A percentile compares a stretch with the other conserved stretches of the same genome.
phyloP scores from a whole-genome alignment of 2,329 filamentous ascomycete species.

The Ophiocordyceps camponoti-leonardi region DNA sequence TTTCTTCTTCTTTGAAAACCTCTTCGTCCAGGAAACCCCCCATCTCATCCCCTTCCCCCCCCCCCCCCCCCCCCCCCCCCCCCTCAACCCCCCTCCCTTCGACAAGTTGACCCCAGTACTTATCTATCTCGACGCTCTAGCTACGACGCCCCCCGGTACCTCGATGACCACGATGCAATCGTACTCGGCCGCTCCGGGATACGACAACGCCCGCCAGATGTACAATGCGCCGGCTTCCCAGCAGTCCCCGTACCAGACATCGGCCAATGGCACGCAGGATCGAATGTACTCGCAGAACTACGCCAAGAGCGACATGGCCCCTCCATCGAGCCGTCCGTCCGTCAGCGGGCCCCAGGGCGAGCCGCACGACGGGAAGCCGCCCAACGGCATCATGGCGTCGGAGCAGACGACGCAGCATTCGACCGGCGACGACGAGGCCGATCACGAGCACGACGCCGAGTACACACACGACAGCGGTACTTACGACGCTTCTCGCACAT shows the following conservation, averaged over 20 bases:
- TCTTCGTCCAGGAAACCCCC: too few species aligned
- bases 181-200: conserved; percentile 52
- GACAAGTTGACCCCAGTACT: conserved; percentile 21
- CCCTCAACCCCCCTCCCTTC: too few species aligned
- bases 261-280: conserved; percentile 41
- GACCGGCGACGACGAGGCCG: conserved; percentile 47
- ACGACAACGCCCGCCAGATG: conserved; percentile 62
- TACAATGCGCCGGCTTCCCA: conserved; percentile 57
- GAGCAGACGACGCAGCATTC: conserved; percentile 33
- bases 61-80: too few species aligned
- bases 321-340: conserved; percentile 47
- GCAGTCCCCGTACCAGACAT: conserved; percentile 53
- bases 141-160: conserved; percentile 71
- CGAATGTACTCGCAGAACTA: conserved; percentile 57
- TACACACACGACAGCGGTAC: conserved; percentile 71
- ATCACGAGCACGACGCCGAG: conserved; percentile 63
- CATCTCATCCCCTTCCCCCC: too few species aligned
- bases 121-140: conserved; percentile 47
- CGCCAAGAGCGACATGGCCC: conserved; percentile 77
- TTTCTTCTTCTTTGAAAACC: not conserved
- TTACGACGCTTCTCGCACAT: conserved; percentile 54
- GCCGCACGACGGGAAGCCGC: conserved; percentile 41
- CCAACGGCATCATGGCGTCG: conserved; percentile 48
- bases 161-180: conserved; percentile 61
- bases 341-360: conserved; percentile 42